A percentile compares a stretch with the other conserved stretches of the same genome.
phyloP scores from a whole-genome alignment of 106 monocot species.

The Gastrodia elata region DNA sequence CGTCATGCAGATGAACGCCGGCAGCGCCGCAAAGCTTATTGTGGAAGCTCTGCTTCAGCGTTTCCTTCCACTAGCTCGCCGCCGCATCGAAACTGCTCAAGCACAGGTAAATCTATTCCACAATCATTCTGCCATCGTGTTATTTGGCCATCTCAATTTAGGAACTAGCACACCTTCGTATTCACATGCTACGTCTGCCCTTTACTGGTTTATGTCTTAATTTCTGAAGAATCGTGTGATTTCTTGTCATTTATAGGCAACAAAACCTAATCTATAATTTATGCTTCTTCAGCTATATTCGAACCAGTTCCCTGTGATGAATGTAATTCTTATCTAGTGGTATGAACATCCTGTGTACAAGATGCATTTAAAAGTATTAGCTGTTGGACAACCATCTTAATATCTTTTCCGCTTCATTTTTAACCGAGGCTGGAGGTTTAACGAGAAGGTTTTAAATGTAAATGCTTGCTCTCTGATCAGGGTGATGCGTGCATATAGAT shows the following conservation, averaged over 20 bases:
- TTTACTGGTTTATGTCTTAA: background rate
- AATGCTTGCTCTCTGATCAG: background rate
- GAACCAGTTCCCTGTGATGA: background rate
- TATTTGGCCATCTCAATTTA: background rate
- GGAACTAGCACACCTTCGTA: background rate
- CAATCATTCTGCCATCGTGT: background rate
- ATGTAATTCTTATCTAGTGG: background rate
- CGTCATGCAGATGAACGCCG: conserved; percentile 54
- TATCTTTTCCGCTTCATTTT: background rate
- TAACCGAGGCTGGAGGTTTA: background rate
- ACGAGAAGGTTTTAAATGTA: background rate
- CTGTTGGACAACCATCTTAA: background rate
- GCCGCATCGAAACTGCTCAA: conserved; percentile 96
- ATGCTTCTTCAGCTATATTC: background rate
- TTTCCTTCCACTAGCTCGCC: conserved; percentile 88
- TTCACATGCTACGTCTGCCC: background rate
- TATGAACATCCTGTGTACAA: background rate
- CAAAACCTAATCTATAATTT: background rate
- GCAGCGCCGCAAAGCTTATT: conserved; percentile 85
- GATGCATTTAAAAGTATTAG: background rate
- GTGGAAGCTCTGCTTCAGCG: conserved; percentile 92
- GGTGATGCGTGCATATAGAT: background rate
- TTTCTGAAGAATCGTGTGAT: background rate
- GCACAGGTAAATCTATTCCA: conserved; percentile 52
- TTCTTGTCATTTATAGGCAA: background rate